Evolutionary conservation across 305 asterid genomes (phyloP).

Genomic region (Salvia sclarea): DNA sequence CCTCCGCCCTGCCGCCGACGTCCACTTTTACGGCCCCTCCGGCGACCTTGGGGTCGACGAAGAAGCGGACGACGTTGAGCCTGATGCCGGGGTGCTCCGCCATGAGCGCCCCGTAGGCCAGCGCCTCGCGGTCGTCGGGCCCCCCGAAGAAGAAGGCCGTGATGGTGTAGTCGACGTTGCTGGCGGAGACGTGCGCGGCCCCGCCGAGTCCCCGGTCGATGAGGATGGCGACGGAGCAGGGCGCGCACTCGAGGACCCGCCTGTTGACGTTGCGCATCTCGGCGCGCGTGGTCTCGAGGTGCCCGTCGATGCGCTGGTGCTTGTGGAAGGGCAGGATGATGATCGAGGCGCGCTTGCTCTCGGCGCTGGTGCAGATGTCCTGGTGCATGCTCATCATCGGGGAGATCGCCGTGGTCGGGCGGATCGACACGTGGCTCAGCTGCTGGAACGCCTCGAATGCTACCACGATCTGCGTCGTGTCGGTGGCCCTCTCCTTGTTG

Average conservation of each 20-base stretch:
- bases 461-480: conserved; percentile 57
- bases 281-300: conserved; percentile 60
- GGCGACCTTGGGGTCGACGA: conserved; percentile 42
- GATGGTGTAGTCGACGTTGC: conserved; percentile 61
- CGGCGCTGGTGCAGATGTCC: conserved; percentile 63
- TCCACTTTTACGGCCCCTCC: conserved; percentile 42
- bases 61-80: conserved; percentile 48
- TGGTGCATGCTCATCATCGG: conserved; percentile 75
- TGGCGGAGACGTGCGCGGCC: conserved; percentile 67
- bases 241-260: conserved; percentile 67
- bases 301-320: conserved; percentile 76
- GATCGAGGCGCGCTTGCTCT: conserved; percentile 51
- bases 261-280: conserved; percentile 65
- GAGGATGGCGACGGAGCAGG: conserved; percentile 77
- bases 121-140: conserved; percentile 77
- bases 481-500: conserved; percentile 44
- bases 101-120: conserved; percentile 69
- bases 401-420: conserved; percentile 78
- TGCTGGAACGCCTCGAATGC: conserved; percentile 78
- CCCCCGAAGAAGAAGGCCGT: conserved; percentile 80
- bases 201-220: conserved; percentile 91
- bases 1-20: conserved; percentile 33
- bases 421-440: conserved; percentile 67
- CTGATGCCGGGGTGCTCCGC: conserved; percentile 81
- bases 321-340: conserved; percentile 81